Evolutionary conservation across 768 basidiomycete species (phyloP).

Genomic region (Fistulinella prunicolor): DNA sequence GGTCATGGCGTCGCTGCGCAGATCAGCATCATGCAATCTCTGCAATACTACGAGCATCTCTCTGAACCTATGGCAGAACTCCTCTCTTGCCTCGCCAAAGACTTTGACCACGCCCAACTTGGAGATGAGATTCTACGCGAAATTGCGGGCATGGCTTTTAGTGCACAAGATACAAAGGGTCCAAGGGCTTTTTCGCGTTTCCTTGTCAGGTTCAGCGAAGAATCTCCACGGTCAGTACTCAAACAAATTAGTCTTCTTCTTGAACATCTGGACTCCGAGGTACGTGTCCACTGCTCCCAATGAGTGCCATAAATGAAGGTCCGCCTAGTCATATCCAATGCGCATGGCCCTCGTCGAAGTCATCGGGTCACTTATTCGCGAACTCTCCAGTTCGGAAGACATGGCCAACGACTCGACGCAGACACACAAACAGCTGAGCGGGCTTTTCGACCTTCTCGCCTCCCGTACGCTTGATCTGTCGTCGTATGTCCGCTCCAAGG

Average conservation of each 20-base stretch:
- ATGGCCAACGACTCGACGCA: conserved; percentile 44
- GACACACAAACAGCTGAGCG: conserved; percentile 68
- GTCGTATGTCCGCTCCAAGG: conserved; percentile 89
- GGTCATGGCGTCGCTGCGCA: conserved; percentile 81
- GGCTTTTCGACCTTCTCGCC: conserved; percentile 78
- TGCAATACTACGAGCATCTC: conserved; percentile 94
- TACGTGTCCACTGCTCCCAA: conserved; percentile 28
- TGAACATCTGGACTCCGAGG: conserved; percentile 90
- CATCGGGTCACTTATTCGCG: conserved; percentile 79
- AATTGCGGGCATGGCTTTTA: conserved; percentile 75
- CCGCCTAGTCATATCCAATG: conserved; percentile 84
- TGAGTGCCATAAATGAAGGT: neutral
- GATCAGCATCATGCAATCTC: conserved; percentile 84
- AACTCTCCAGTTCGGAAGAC: conserved; percentile 60
- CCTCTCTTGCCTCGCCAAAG: conserved; percentile 70
- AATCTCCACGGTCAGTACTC: conserved; percentile 73
- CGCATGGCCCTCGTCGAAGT: conserved; percentile 93
- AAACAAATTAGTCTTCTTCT: conserved; percentile 89
- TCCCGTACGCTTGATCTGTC: conserved; percentile 87
- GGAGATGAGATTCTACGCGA: conserved; percentile 91
- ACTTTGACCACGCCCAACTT: conserved; percentile 86
- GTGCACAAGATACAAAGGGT: conserved; percentile 79
- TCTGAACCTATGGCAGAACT: conserved; percentile 94
- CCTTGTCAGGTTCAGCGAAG: conserved; percentile 75
- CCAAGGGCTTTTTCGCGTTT: conserved; percentile 85